Conservation (phyloP, 163 green algal genomes). For the Volvox carteri region DNA sequence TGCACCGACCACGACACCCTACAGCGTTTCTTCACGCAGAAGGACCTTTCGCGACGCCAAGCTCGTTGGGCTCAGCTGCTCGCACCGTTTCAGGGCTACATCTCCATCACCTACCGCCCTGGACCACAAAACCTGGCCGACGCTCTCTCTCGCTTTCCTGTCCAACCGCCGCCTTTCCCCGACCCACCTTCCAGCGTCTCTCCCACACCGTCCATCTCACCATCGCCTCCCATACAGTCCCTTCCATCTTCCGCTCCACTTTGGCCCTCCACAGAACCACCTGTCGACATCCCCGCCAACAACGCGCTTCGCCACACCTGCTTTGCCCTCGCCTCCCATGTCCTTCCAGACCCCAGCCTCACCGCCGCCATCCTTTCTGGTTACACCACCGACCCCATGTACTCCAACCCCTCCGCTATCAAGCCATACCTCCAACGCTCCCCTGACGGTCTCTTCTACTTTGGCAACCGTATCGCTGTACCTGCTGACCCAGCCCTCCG, state of each 20-base stretch:
- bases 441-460: slow-evolving; percentile 53
- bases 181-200: not conserved
- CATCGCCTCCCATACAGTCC: not conserved
- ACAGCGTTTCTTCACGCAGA: slow-evolving; percentile 59
- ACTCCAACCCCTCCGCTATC: too few relatives aligned
- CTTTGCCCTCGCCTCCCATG: too few relatives aligned
- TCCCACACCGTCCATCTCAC: not conserved
- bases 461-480: slow-evolving; percentile 54
- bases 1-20: slow-evolving; percentile 71
- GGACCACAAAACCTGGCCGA: not conserved
- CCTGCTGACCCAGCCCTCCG: too few relatives aligned
- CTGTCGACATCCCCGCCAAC: not conserved
- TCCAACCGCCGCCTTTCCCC: not conserved
- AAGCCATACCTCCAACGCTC: too few relatives aligned
- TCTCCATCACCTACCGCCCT: not conserved
- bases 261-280: not conserved
- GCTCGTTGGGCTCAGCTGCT: slow-evolving; percentile 65
- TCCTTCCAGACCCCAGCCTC: too few relatives aligned
- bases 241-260: not conserved
- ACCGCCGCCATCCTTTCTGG: too few relatives aligned
- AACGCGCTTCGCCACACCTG: too few relatives aligned
- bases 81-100: too few relatives aligned
- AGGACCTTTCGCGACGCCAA: slow-evolving; percentile 57
- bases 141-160: not conserved
- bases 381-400: too few relatives aligned